Percentiles rank a stretch among this genome's conserved stretches.
Conservation (phyloP, 352 stramenopile genomes). For the Elongisporangium undulatum region DNA sequence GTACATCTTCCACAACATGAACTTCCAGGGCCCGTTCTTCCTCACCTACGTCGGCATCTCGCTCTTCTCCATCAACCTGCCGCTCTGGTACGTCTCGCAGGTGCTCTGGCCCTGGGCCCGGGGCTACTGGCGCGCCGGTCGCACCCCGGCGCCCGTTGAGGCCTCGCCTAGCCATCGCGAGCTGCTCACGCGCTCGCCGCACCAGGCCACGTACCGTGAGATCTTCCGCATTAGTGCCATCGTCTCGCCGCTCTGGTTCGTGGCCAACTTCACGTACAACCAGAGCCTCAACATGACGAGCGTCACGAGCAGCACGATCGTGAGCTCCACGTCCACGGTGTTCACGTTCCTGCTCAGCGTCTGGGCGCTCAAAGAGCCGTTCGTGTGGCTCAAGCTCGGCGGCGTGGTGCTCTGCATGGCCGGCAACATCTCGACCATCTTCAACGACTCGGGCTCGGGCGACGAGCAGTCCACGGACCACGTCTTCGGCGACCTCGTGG, state of each 20-base stretch:
- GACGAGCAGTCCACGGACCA: slow-evolving; percentile 23
- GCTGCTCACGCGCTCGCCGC: slow-evolving; percentile 20
- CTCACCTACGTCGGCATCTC: slow-evolving; percentile 87
- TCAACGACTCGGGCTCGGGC: slow-evolving; percentile 48
- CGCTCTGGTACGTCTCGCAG: slow-evolving; percentile 64
- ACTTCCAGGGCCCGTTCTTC: slow-evolving; percentile 85
- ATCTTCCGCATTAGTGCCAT: slow-evolving; percentile 52
- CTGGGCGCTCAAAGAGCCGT: slow-evolving; percentile 68
- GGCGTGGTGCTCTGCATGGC: slow-evolving; percentile 86
- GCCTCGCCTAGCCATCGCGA: slow-evolving; percentile 32
- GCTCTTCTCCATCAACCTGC: slow-evolving; percentile 83
- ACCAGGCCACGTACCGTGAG: slow-evolving; percentile 34
- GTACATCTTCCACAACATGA: slow-evolving; percentile 86
- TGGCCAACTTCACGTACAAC: slow-evolving; percentile 95
- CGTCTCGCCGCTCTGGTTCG: slow-evolving; percentile 93
- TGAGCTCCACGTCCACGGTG: slow-evolving; percentile 90
- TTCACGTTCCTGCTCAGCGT: slow-evolving; percentile 93
- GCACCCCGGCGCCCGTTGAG: slow-evolving; percentile 15
- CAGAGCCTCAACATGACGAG: slow-evolving; percentile 87
- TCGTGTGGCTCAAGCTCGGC: slow-evolving; percentile 74
- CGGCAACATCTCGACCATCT: slow-evolving; percentile 83
- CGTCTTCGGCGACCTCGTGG: slow-evolving; percentile 56
- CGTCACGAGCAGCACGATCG: slow-evolving; percentile 93
- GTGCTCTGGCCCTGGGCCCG: slow-evolving; percentile 33
- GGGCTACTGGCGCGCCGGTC: slow-evolving; percentile 24